These are phyloP conservation scores for Echium plantagineum DNA, from an alignment of 257 asterid species.

Conservation along the genomic window DNA sequence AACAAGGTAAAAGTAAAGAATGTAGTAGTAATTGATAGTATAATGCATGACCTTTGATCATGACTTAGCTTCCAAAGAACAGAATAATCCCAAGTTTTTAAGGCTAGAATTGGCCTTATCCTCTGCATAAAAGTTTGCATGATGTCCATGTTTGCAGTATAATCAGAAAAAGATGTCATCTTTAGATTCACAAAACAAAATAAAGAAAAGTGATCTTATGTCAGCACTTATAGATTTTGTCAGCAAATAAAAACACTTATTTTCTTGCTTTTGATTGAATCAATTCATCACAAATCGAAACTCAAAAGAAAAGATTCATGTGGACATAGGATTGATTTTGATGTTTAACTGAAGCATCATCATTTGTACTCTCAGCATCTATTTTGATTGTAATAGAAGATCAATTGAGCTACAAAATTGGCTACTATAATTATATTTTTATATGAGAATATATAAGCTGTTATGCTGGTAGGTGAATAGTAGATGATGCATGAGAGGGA, in stretches of 20 bases:
- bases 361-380: slow-evolving; percentile 14
- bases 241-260: slow-evolving; percentile 23
- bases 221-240: slow-evolving; percentile 1
- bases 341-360: slow-evolving; percentile 38
- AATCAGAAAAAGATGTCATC: background rate
- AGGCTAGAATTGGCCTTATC: slow-evolving; percentile 55
- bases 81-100: slow-evolving; percentile 65
- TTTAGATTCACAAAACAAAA: background rate
- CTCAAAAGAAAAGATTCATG: slow-evolving; percentile 7
- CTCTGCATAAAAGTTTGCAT: slow-evolving; percentile 45
- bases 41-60: slow-evolving; percentile 40
- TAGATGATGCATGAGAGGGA: slow-evolving; percentile 41
- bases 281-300: slow-evolving; percentile 10
- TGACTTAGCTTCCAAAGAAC: slow-evolving; percentile 58
- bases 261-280: slow-evolving; percentile 4
- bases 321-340: slow-evolving; percentile 23
- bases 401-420: slow-evolving; percentile 7
- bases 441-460: slow-evolving; percentile 8
- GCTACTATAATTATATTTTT: slow-evolving; percentile 6
- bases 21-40: too few species aligned
- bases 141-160: slow-evolving; percentile 27
- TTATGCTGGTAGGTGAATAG: slow-evolving; percentile 40
- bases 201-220: background rate
- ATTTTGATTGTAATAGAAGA: too few species aligned
- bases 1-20: too few species aligned